Base-by-base conservation (phyloP, 2,329 filamentous ascomycete species). In the Coniochaeta hoffmannii region DNA sequence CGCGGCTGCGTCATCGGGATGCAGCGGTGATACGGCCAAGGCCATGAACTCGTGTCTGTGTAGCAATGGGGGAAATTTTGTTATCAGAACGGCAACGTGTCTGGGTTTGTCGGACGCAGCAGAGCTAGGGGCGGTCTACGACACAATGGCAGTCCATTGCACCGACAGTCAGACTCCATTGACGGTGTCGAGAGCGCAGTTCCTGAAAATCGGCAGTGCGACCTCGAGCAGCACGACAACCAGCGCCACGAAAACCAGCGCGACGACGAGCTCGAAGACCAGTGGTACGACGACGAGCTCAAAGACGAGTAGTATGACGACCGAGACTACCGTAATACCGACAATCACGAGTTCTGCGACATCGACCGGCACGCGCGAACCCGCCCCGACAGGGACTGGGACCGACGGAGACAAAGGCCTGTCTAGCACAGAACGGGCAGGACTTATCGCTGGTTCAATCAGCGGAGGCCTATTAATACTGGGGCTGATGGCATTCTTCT, bases 31-130 rank as follows among this genome's bases (percentile, higher is more conserved):
- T 19, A 71, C 71, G 0, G 68, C 70, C 2, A 46, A 61, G 0
- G 65, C 71, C 30, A 67, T 80, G 58, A 81, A 82, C 60, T 53
- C 63, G 2, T 82, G 79, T 54, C 69, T 81, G 1, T 82, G 79
- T 62, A 63, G 65, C 58, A 79, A 81, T 59, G 66, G 69, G 31
- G 74, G 74, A 55, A 68, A 73, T 59, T 82, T 81, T 63, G 67
- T 81, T 57, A 74, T 71, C 19, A 69, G 70, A 32, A 62, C 76
- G 2, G 79, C 78, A 2, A 60, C 58, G 12, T 82, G 79, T 59
- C 63, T 82, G 12, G 76, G 73, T 8, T 56, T 62, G 15, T 34
- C 62, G 3, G 70, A 68, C 41, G 62, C 65, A 0, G 60, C 22
- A 22, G 74, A 80, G 46, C 59, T 80, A 6, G 58, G 65, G 14